Base-by-base conservation (phyloP, 176 grass and related monocot species). In the Lolium perenne region DNA sequence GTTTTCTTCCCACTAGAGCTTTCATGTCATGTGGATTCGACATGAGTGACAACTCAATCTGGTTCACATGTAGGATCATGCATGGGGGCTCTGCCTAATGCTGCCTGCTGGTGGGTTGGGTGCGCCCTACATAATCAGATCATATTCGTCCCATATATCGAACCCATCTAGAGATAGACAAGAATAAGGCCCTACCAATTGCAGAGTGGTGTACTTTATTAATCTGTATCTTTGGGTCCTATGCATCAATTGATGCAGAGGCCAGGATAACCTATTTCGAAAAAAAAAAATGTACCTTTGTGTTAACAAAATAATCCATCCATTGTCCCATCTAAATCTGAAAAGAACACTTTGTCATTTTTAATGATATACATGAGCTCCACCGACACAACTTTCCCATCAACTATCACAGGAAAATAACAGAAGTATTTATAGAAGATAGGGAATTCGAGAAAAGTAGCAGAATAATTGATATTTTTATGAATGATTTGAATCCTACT, bases 1-100 rank as follows among this genome's bases (percentile, higher is more conserved):
- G 40, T 41, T 41, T 41, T 41, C 40, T 7, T 46, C 45, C 45
- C 45, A 46, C 45, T 46, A 46, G 45, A 65, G 59, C 59, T 66
- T 15, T 65, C 23, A 29, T 29, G 26, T 29, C 26, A 29, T 29
- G 26, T 29, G 26, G 26, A 29, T 29, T 2, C 26, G 26, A 29
- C 26, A 29, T 29, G 26, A 29, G 26, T 29, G 72, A 85, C 83
- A 84, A 7, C 51, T 10, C 23, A 10, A 58, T 76, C 26, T 82
- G 86, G 59, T 18, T 65, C 48, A 57, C 48, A 76, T 56, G 73
- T 70, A 51, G 73, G 69, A 87, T 68, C 47, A 18, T 38, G 54
- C 40, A 41, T 41, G 26, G 40, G 40, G 40, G 40, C 40, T 41
- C 40, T 41, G 5, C 43, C 65, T 74, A 29, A 29, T 29, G 26